Percentiles rank a stretch among this genome's conserved stretches.
Evolutionary conservation across 2,329 filamentous ascomycete genomes (phyloP).

Genomic region (Beauveria australis): DNA sequence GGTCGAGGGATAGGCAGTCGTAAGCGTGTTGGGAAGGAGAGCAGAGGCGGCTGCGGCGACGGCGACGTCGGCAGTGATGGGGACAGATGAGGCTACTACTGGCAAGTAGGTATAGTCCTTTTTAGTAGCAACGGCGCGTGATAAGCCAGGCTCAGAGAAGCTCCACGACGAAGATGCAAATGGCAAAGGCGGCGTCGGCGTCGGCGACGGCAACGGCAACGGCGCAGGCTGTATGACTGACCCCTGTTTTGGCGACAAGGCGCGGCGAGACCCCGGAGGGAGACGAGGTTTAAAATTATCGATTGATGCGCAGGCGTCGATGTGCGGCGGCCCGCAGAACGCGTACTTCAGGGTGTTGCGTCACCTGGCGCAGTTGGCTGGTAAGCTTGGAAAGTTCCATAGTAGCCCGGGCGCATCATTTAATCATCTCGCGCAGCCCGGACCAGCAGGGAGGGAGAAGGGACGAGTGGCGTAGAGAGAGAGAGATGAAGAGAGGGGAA

Average conservation of each 20-base stretch:
- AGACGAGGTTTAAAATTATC: conserved; percentile 11
- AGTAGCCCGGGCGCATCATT: neutral
- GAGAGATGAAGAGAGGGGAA: neutral
- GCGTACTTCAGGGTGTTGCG: conserved; percentile 2
- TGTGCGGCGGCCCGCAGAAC: conserved; percentile 4
- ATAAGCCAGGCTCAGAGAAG: neutral
- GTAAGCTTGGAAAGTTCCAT: conserved; percentile 4
- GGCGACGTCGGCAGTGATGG: neutral
- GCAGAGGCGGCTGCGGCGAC: conserved; percentile 10
- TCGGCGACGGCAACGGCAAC: neutral
- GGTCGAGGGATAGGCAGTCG: conserved; percentile 5
- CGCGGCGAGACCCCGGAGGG: conserved; percentile 17
- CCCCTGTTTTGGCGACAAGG: conserved; percentile 16
- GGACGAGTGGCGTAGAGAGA: neutral
- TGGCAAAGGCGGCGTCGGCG: conserved; percentile 12
- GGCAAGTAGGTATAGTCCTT: neutral
- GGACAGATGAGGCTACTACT: neutral
- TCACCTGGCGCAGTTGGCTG: neutral
- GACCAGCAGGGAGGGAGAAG: neutral
- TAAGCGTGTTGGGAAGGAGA: conserved; percentile 11
- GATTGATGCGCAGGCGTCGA: conserved; percentile 3
- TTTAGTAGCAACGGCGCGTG: neutral
- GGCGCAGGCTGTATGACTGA: neutral
- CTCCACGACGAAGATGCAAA: conserved; percentile 5
- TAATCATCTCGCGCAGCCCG: conserved; percentile 1